Evolutionary conservation across 768 basidiomycete species (phyloP), one percentile per base, ranked within the genome.

Genomic region (Butyriboletus loyo): DNA sequence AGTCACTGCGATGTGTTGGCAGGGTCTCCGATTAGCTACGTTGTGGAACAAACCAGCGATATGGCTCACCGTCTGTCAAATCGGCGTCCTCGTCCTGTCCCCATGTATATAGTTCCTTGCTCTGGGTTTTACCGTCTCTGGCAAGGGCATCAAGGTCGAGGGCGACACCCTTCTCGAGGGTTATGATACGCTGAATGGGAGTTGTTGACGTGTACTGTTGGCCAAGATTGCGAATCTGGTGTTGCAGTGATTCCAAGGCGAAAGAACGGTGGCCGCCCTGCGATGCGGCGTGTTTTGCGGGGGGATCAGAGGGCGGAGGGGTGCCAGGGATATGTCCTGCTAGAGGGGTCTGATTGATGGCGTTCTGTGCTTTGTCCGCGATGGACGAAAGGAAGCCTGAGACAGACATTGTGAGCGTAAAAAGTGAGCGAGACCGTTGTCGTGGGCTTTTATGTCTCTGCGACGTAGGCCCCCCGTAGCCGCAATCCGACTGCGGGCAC

Each of bases 101-200:
- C 90, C 90, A 93, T 14, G 80, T 81, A 61, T 90, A 93, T 24
- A 92, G 72, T 54, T 92, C 92, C 70, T 92, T 92, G 77, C 88
- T 89, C 64, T 85, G 83, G 1, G 79, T 72, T 64, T 91, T 85
- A 8, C 77, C 63, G 61, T 90, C 84, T 57, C 86, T 81, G 4
- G 83, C 74, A 28, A 85, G 68, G 52, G 75, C 77, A 58, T 91
- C 86, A 61, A 81, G 79, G 67, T 89, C 88, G 58, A 93, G 77
- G 19, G 86, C 83, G 15, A 92, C 74, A 5, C 90, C 86, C 67
- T 92, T 93, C 66, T 82, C 80, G 7, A 80, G 72, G 0, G 91
- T 92, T 56, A 93, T 85, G 53, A 92, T 83, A 65, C 83, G 86
- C 73, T 92, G 91, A 0, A 86, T 67, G 4, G 87, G 86, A 2